Evolutionary conservation across 352 stramenopile genomes (phyloP), one percentile per base, ranked within the genome.

Genomic region (Globisporangium splendens): DNA sequence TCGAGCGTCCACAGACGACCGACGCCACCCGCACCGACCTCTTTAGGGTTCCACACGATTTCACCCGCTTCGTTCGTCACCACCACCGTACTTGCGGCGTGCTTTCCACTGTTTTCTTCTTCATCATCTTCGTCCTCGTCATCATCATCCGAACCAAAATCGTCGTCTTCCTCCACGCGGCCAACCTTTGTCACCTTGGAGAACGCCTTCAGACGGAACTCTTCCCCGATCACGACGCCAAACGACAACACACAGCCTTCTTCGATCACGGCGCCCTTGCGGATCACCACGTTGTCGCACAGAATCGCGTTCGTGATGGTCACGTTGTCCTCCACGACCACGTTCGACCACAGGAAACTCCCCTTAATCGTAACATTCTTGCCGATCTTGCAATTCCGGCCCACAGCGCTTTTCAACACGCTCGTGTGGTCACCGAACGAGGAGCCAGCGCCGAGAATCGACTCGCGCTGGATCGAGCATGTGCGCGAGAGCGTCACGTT

Each of bases 281-380:
- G 75, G 4, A 95, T 65, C 15, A 93, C 67, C 24, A 92, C 88
- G 46, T 86, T 83, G 63, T 95, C 86, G 64, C 88, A 95, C 61
- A 96, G 51, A 33, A 96, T 96, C 4, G 86, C 75, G 56, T 86
- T 81, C 33, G 77, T 85, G 56, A 96, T 82, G 5, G 70, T 56
- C 8, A 75, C 84, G 42, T 80, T 72, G 56, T 96, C 88, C 54
- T 94, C 88, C 39, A 96, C 67, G 2, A 74, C 62, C 3, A 96
- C 88, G 56, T 91, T 85, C 8, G 77, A 77, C 88, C 88, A 96
- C 44, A 96, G 64, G 50, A 93, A 93, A 58, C 77, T 91, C 21
- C 79, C 76, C 4, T 79, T 54, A 31, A 96, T 87, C 14, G 43
- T 68, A 44, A 89, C 83, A 54, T 93, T 86, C 18, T 81, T 67